phyloP scores from a whole-genome alignment of 805 yeast species.

The Pichia membranifaciens region DNA sequence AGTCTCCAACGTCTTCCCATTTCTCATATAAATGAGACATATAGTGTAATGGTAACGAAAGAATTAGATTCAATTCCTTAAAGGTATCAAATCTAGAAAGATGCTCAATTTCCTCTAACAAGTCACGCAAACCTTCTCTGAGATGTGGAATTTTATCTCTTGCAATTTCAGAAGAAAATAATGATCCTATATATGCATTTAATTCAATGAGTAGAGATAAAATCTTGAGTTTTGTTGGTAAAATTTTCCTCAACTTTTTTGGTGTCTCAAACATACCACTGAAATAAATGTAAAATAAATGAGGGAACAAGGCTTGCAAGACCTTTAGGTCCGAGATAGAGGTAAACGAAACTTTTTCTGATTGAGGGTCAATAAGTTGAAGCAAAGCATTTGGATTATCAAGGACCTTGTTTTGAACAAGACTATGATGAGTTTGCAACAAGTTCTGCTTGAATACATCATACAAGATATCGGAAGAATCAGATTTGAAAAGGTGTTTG shows the following conservation, averaged over 20 bases:
- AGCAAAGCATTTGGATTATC: not conserved
- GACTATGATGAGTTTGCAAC: not conserved
- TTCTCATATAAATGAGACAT: conserved; percentile 1
- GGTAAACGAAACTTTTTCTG: not conserved
- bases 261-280: not conserved
- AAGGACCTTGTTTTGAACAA: not conserved
- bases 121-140: not conserved
- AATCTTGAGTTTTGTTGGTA: not conserved
- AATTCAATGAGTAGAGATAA: conserved; percentile 2
- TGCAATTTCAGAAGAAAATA: conserved; percentile 3
- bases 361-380: not conserved
- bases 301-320: conserved; percentile 2
- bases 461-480: not conserved
- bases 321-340: not conserved
- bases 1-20: conserved; percentile 9
- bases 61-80: not conserved
- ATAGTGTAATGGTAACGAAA: conserved; percentile 3
- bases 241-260: not conserved
- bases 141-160: not conserved
- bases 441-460: not conserved
- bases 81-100: not conserved
- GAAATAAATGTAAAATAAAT: not conserved
- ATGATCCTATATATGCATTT: conserved; percentile 1
- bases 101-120: conserved; percentile 2
- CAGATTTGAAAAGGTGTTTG: not conserved